Conservation (phyloP, 495 filamentous ascomycete genomes). For the Aspergillus biplanus region DNA sequence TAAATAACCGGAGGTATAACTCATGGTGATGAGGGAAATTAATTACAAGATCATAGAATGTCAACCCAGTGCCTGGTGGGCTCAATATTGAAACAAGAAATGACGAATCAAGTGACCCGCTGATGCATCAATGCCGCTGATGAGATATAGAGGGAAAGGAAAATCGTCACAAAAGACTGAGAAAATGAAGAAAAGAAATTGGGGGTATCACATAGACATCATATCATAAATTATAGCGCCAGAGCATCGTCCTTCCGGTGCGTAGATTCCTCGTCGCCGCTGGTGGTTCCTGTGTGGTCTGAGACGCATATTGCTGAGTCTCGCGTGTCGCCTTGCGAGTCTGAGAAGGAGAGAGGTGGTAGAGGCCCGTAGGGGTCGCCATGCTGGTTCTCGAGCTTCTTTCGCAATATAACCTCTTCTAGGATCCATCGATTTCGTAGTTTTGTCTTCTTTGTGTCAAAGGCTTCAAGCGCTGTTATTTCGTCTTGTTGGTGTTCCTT, state of each 20-base stretch:
- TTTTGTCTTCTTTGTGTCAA: slow-evolving; percentile 53
- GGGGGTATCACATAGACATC: slow-evolving; percentile 35
- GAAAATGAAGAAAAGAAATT: slow-evolving; percentile 13
- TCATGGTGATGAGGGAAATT: slow-evolving; percentile 17
- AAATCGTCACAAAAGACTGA: too few relatives aligned
- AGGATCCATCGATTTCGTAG: slow-evolving; percentile 63
- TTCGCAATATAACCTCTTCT: slow-evolving; percentile 64
- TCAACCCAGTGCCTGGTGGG: slow-evolving; percentile 13
- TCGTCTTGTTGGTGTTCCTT: slow-evolving; percentile 56
- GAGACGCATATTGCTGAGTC: slow-evolving; percentile 34
- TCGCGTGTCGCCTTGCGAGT: slow-evolving; percentile 27
- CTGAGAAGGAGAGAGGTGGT: slow-evolving; percentile 42
- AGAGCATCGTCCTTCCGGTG: slow-evolving; percentile 25
- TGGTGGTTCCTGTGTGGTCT: slow-evolving; percentile 17
- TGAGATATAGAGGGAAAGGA: slow-evolving; percentile 8
- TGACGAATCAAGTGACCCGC: slow-evolving; percentile 11
- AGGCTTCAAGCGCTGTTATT: slow-evolving; percentile 45
- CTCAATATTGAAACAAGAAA: slow-evolving; percentile 16
- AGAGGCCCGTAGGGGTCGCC: slow-evolving; percentile 54
- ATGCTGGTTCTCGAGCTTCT: slow-evolving; percentile 57
- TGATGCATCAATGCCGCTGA: slow-evolving; percentile 16
- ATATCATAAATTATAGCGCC: slow-evolving; percentile 29
- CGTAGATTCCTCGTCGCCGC: slow-evolving; percentile 21
- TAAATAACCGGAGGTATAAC: slow-evolving; percentile 8
- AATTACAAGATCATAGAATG: slow-evolving; percentile 38